Percentiles rank a stretch among this genome's conserved stretches.
These are phyloP conservation scores for Monosporascus sp. DNA, from an alignment of 2,329 filamentous ascomycete species.

Conservation along the genomic window DNA sequence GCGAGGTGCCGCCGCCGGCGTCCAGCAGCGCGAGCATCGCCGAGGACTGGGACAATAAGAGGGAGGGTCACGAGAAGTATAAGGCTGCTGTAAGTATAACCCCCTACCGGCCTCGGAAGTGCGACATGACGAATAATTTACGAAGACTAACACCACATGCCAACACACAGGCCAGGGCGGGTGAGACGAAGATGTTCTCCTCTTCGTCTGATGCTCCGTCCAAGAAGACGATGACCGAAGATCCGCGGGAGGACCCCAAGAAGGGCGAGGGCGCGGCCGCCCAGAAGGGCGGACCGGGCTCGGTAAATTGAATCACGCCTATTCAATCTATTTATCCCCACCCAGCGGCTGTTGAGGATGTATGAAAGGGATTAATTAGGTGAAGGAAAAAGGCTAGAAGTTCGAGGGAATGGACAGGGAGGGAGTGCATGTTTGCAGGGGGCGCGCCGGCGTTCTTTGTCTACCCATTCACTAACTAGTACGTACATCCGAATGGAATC, in stretches of 20 bases:
- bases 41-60: conserved; percentile 14
- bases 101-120: too few relatives aligned
- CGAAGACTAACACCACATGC: too few relatives aligned
- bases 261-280: conserved; percentile 16
- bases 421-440: too few relatives aligned
- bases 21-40: conserved; percentile 13
- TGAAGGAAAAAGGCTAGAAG: too few relatives aligned
- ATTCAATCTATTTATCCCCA: too few relatives aligned
- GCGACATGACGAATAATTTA: too few relatives aligned
- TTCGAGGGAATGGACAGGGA: too few relatives aligned
- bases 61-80: conserved; percentile 15
- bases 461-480: too few relatives aligned
- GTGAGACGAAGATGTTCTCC: conserved; percentile 13
- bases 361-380: too few relatives aligned
- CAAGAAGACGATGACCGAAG: conserved; percentile 17
- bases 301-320: not conserved
- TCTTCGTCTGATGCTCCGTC: conserved; percentile 15
- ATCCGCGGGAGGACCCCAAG: conserved; percentile 20
- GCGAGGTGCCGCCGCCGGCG: conserved; percentile 9
- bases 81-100: conserved; percentile 11
- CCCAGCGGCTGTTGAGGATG: too few relatives aligned
- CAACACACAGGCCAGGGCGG: not conserved
- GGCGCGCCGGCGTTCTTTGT: too few relatives aligned
- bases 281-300: conserved; percentile 12
- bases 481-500: too few relatives aligned